Evolutionary conservation across 208 protist species (phyloP).

Genomic region (Crithidia brevicula): DNA sequence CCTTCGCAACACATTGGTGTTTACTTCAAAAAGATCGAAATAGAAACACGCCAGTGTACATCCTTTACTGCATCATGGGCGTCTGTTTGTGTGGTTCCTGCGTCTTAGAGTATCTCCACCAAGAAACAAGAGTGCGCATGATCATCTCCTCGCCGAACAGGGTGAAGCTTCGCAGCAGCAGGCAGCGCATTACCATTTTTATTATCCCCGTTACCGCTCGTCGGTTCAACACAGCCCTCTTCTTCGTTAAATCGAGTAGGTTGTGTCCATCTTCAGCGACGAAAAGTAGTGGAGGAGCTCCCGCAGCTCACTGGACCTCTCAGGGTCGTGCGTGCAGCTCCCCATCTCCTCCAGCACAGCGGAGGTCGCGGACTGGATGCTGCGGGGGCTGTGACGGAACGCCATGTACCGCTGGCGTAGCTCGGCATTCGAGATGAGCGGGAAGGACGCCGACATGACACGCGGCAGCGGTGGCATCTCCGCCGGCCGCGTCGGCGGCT

Average conservation of each 20-base stretch:
- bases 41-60: no score
- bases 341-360: conserved; percentile 61
- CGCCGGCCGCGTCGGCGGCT: not conserved
- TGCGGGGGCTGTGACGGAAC: conserved; percentile 30
- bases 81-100: no score
- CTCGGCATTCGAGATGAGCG: conserved; percentile 23
- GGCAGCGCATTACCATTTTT: no score
- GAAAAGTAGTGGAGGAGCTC: conserved; percentile 75
- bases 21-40: no score
- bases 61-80: no score
- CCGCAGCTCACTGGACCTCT: conserved; percentile 62
- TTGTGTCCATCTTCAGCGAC: conserved; percentile 28
- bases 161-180: no score
- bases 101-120: no score
- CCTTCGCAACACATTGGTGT: no score
- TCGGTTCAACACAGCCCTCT: not conserved
- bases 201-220: no score
- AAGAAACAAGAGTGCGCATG: no score
- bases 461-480: conserved; percentile 2
- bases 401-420: conserved; percentile 33
- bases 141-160: no score
- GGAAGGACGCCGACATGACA: conserved; percentile 17
- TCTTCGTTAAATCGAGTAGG: conserved; percentile 9
- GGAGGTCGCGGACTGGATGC: conserved; percentile 44
- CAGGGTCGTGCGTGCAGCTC: conserved; percentile 55